phyloP scores from a whole-genome alignment of 306 rosid species.

The Quercus ilex region DNA sequence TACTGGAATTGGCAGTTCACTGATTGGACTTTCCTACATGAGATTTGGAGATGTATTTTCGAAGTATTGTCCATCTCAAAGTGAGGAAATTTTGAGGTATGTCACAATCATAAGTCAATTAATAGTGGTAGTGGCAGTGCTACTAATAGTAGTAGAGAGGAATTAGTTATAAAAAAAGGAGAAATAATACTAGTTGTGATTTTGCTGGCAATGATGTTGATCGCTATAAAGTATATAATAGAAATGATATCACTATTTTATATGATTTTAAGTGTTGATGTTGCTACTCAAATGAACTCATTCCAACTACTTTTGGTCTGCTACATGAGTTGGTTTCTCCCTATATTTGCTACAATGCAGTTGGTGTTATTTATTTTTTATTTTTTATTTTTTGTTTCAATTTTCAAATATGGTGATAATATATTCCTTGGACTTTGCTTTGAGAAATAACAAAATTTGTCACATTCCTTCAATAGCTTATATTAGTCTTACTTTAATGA shows the following conservation, averaged over 20 bases:
- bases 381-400: too few species aligned
- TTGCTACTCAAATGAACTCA: background rate
- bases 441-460: background rate
- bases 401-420: background rate
- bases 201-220: background rate
- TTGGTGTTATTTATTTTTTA: background rate
- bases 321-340: background rate
- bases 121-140: background rate
- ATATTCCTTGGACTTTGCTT: background rate
- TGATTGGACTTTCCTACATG: conserved; percentile 71
- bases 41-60: conserved; percentile 96
- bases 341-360: background rate
- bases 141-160: background rate
- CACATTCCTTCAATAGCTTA: background rate
- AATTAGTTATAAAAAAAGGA: background rate
- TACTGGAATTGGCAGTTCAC: conserved; percentile 53
- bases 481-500: background rate
- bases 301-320: background rate
- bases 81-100: conserved; percentile 79
- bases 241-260: background rate
- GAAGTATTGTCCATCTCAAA: conserved; percentile 65
- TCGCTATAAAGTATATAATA: background rate
- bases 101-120: conserved; percentile 20
- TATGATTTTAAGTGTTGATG: background rate
- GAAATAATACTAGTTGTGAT: background rate